Base-by-base conservation (phyloP, 768 basidiomycete genomes). In the Tricholoma furcatifolium region DNA sequence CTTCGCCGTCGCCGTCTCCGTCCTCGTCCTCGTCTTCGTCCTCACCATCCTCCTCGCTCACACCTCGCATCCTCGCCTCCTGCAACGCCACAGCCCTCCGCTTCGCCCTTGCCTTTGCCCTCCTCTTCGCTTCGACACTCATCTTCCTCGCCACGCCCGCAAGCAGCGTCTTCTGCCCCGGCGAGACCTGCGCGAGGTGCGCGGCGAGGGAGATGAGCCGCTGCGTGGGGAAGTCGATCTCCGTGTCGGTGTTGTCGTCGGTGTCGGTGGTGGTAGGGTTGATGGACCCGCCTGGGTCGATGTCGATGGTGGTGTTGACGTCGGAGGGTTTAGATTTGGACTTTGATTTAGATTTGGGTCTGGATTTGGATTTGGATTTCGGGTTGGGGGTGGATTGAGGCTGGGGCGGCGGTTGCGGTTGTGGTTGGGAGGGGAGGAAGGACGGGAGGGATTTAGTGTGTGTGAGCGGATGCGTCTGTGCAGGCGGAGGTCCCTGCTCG, bases 1-100 rank as follows among this genome's bases (percentile, higher is more conserved):
- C 66, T 14, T 67, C 65, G 27, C 67, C 66, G 18, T 64, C 65
- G 27, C 45, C 43, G 10, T 41, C 50, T n/a, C 51, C 47, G 31
- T 31, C 31, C 21, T 21, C 55, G 36, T 17, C 24, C 7, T 20
- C 49, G 8, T 50, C 53, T 27, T 56, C 62, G 12, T 50, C 46
- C 51, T 42, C 50, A 44, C 42, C 42, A 40, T 57, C 49, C n/a
- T 24, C 23, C 2, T 50, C 50, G 15, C 53, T 47, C 15, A 55
- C 41, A 51, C 49, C 53, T 12, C n/a, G n/a, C 15, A 6, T 24
- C 31, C 23, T 38, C 6, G 24, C 17, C 32, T 47, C 36, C 32
- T 36, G 8, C 18, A 14, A 27, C n/a, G 5, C 17, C 11, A 6
- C 12, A 17, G 27, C 32, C 14, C 2, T n/a, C 44, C 5, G 8